phyloP scores from a whole-genome alignment of 2,329 filamentous ascomycete species.

The Metarhizium rileyi region DNA sequence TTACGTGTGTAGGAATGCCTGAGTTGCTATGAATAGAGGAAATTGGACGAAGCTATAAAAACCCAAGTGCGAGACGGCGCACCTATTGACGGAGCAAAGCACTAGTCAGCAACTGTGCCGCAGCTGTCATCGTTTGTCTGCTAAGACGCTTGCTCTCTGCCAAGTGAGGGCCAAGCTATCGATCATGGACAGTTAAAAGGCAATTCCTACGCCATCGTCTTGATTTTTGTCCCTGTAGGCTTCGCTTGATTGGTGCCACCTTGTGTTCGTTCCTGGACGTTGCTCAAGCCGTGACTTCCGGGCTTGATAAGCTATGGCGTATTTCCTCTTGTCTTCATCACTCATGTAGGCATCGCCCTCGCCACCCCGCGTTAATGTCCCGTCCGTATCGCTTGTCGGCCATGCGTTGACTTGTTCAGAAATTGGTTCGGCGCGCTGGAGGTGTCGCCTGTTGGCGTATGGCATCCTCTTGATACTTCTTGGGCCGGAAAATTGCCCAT shows the following conservation, averaged over 20 bases:
- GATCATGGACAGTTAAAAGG: not conserved
- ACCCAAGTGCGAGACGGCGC: too few species aligned
- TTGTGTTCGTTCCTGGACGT: not conserved
- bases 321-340: constrained; percentile 66
- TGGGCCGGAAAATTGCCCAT: constrained; percentile 69
- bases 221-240: not conserved
- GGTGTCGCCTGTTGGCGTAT: not conserved
- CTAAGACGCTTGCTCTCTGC: not conserved
- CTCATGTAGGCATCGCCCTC: constrained; percentile 69
- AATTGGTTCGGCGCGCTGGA: not conserved
- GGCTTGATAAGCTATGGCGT: constrained; percentile 56
- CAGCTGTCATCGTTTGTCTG: not conserved
- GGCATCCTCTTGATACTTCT: constrained; percentile 12
- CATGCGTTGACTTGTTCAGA: not conserved
- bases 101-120: not conserved
- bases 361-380: not conserved
- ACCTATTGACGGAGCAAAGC: too few species aligned
- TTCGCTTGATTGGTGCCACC: too few species aligned
- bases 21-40: too few species aligned
- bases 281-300: constrained; percentile 24
- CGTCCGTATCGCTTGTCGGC: not conserved
- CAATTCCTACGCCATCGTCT: not conserved
- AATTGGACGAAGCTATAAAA: too few species aligned
- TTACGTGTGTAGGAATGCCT: too few species aligned
- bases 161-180: not conserved